These are phyloP conservation scores for Zizania latifolia DNA, from an alignment of 176 grass and related monocot genomes.

Conservation along the genomic window DNA sequence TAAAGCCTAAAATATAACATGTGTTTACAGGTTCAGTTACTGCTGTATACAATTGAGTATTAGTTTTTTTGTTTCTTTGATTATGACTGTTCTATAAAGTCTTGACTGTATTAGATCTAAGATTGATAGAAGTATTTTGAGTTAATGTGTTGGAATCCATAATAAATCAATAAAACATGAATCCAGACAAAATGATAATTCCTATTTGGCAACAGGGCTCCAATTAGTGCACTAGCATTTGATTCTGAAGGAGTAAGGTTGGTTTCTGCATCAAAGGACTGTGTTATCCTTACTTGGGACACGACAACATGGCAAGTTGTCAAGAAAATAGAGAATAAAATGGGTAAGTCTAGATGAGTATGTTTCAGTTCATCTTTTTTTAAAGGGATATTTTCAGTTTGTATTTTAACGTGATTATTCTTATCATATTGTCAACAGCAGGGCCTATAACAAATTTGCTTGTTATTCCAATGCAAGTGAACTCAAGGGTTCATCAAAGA, in stretches of 20 bases:
- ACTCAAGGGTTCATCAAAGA: background rate
- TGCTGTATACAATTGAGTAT: background rate
- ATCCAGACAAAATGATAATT: background rate
- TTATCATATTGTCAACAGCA: background rate
- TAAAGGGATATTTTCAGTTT: background rate
- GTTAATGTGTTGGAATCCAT: background rate
- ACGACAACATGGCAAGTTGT: slow-evolving; percentile 14
- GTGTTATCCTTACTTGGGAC: slow-evolving; percentile 19
- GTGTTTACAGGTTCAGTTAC: background rate
- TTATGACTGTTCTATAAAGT: background rate
- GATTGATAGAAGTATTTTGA: background rate
- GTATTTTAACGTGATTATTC: background rate
- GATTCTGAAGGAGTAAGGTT: slow-evolving; percentile 7
- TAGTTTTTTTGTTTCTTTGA: background rate
- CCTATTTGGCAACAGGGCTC: background rate
- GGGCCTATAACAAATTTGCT: slow-evolving; percentile 29
- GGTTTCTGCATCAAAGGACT: slow-evolving; percentile 33
- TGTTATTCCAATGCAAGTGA: background rate
- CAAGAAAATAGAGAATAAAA: slow-evolving; percentile 6
- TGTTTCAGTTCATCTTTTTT: background rate
- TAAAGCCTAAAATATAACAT: background rate
- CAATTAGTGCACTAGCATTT: slow-evolving; percentile 30
- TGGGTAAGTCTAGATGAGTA: background rate
- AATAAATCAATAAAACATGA: background rate
- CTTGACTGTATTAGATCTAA: background rate